Percentiles rank a stretch among this genome's conserved stretches.
Evolutionary conservation across 305 asterid species (phyloP).

Genomic region (Fraxinus dipetala): DNA sequence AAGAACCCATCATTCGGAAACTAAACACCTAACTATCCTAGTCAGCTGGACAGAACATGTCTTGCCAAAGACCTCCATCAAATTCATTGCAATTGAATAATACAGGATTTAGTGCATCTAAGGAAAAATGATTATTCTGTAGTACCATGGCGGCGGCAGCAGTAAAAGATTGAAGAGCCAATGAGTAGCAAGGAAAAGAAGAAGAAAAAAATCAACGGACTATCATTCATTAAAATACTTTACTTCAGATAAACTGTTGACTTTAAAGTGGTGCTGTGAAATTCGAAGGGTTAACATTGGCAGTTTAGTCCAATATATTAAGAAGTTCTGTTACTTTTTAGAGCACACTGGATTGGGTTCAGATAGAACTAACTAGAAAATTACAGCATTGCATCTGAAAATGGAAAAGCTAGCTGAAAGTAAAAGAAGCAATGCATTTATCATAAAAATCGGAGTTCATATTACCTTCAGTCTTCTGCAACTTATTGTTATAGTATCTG

Average conservation of each 20-base stretch:
- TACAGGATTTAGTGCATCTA: neutral
- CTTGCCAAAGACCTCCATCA: neutral
- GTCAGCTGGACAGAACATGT: neutral
- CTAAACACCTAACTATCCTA: neutral
- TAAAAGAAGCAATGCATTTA: neutral
- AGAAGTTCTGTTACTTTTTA: neutral
- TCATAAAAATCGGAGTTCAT: neutral
- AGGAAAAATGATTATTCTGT: neutral
- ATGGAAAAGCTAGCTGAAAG: slow-evolving; percentile 6
- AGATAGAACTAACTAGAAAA: slow-evolving; percentile 17
- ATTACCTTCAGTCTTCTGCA: slow-evolving; percentile 97
- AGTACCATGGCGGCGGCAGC: neutral
- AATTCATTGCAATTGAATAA: neutral
- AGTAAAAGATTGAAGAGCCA: neutral
- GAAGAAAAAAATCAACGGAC: neutral
- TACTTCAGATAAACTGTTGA: neutral
- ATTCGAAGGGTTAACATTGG: neutral
- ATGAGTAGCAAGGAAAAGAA: neutral
- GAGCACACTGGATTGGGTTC: slow-evolving; percentile 7
- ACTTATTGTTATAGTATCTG: slow-evolving; percentile 78
- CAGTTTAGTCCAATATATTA: neutral
- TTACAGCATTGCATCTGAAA: slow-evolving; percentile 19
- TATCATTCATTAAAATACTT: neutral
- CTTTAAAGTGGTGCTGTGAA: neutral
- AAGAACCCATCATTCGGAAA: neutral